These are phyloP conservation scores for Closterium sp. DNA, from an alignment of 139 green algal genomes.

Conservation along the genomic window DNA sequence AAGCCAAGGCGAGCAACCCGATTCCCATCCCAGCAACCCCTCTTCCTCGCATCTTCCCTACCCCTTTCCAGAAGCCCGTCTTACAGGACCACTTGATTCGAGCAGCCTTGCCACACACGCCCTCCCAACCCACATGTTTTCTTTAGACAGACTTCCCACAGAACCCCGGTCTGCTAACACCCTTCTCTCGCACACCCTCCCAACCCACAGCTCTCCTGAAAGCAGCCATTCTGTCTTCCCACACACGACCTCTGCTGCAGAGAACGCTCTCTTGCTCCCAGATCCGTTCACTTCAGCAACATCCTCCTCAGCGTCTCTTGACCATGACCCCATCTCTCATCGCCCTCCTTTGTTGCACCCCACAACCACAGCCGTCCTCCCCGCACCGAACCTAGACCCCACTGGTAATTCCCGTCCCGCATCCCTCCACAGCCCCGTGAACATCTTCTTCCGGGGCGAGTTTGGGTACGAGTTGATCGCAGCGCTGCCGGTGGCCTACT, in stretches of 20 bases:
- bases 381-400: not conserved
- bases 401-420: not conserved
- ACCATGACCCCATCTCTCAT: no score
- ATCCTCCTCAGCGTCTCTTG: no score
- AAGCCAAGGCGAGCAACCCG: no score
- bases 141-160: no score
- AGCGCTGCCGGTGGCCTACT: constrained; percentile 20
- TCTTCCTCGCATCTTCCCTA: not conserved
- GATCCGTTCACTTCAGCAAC: not conserved
- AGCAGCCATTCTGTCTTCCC: not conserved
- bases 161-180: not conserved
- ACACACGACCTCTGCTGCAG: not conserved
- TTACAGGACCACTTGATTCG: no score
- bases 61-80: not conserved
- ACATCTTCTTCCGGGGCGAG: constrained; percentile 25
- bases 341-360: not conserved
- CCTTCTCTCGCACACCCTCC: not conserved
- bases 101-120: not conserved
- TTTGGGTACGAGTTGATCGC: constrained; percentile 35
- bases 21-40: not conserved
- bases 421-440: not conserved
- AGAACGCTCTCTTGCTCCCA: not conserved
- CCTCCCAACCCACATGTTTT: not conserved
- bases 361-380: not conserved
- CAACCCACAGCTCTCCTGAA: not conserved